Evolutionary conservation across 768 basidiomycete species (phyloP).

Genomic region (Hortiboletus campestris): DNA sequence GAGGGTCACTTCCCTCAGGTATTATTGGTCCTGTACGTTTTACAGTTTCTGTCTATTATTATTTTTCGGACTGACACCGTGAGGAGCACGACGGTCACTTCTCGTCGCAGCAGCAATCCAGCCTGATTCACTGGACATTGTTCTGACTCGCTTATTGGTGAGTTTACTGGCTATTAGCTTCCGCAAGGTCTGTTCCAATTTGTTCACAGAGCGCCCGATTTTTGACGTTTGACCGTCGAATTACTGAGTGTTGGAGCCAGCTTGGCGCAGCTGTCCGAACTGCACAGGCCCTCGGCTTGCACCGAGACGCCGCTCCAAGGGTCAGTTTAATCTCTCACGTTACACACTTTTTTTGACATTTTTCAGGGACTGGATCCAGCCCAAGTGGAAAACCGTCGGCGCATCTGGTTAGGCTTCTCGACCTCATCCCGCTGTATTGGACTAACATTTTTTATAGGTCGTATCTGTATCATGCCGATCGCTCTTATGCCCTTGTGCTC

Average conservation of each 20-base stretch:
- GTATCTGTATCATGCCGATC: constrained; percentile 91
- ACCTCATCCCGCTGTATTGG: neutral
- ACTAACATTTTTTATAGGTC: constrained; percentile 50
- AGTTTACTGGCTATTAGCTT: constrained; percentile 9
- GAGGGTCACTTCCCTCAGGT: constrained; percentile 79
- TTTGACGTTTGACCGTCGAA: constrained; percentile 70
- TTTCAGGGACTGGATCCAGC: constrained; percentile 66
- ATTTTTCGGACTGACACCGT: constrained; percentile 18
- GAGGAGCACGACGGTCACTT: constrained; percentile 76
- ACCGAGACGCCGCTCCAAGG: constrained; percentile 83
- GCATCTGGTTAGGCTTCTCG: constrained; percentile 65
- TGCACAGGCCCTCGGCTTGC: constrained; percentile 89
- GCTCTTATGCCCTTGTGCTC: constrained; percentile 87
- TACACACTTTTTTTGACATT: constrained; percentile 4
- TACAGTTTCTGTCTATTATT: constrained; percentile 1
- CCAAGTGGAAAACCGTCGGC: constrained; percentile 83
- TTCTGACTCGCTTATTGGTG: constrained; percentile 84
- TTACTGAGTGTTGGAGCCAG: constrained; percentile 96
- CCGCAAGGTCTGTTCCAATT: constrained; percentile 8
- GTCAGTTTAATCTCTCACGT: constrained; percentile 41
- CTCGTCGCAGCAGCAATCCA: constrained; percentile 92
- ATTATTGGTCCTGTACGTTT: constrained; percentile 92
- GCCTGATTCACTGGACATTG: constrained; percentile 87
- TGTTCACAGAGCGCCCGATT: constrained; percentile 62
- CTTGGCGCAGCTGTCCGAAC: constrained; percentile 90